Base-by-base conservation (phyloP, 106 monocot species). In the Acorus gramineus region DNA sequence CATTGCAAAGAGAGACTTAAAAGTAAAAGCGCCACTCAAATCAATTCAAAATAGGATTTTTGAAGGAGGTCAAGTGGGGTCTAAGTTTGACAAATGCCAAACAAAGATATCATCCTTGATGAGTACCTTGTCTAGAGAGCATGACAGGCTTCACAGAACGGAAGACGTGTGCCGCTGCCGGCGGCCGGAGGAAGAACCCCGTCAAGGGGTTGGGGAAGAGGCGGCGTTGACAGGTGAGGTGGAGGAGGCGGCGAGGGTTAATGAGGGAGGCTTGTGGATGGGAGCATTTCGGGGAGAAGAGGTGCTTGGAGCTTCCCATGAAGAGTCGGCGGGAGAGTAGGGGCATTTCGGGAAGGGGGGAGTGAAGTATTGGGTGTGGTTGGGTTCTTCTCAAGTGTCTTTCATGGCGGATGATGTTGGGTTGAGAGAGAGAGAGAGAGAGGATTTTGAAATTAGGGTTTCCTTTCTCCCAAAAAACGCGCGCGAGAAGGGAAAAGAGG, bases 271-370 rank as follows among this genome's bases (percentile, higher is more conserved):
- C 4, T 55, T 46, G 5, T 61, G 46, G 53, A 54, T 63, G 52
- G 58, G 5, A 52, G 57, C 45, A 66, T 45, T 49, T 55, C 52
- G 44, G 0, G 52, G 4, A 2, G 12, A 54, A 46, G 44, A 66
- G 58, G 59, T 65, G 14, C 44, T 69, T 69, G 61, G 69, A 68
- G 81, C 14, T 48, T 63, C 44, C 59, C 78, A 78, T 68, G 70
- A 78, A 51, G 62, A 61, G 60, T 46, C 75, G 71, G 61, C 55
- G 7, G 11, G 59, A 66, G 47, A 66, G 2, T 12, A 61, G 53
- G 66, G 62, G 70, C 82, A 82, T 82, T 2, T 62, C 47, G 49
- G 62, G 4, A 6, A 4, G 8, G 8, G 10, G 14, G 8, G 42
- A 28, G 28, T 28, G 28, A 28, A 28, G 28, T 28, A 28, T 28